Evolutionary conservation across 768 basidiomycete species (phyloP).

Genomic region (Tulasnella sp.): DNA sequence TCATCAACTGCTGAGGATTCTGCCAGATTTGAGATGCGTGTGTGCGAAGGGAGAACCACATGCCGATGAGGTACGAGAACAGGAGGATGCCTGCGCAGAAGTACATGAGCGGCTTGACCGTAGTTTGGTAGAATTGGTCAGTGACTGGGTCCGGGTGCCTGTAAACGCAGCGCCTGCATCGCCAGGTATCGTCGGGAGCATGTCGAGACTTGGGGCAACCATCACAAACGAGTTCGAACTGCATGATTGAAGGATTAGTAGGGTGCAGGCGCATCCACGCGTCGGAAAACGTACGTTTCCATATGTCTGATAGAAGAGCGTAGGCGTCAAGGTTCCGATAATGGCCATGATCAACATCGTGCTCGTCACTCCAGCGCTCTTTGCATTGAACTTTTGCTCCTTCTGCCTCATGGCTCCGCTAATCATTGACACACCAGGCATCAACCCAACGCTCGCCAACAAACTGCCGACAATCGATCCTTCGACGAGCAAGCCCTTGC

Average conservation of each 20-base stretch:
- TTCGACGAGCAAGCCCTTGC: conserved; percentile 91
- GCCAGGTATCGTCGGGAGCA: conserved; percentile 56
- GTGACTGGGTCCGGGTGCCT: conserved; percentile 87
- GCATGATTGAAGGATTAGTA: conserved; percentile 38
- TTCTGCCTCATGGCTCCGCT: conserved; percentile 83
- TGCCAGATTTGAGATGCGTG: conserved; percentile 99
- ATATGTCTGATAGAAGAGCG: conserved; percentile 96
- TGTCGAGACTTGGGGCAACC: conserved; percentile 57
- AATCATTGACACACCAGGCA: conserved; percentile 97
- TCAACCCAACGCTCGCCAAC: conserved; percentile 89
- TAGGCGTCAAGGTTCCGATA: conserved; percentile 91
- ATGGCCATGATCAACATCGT: conserved; percentile 99
- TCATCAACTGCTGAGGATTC: conserved; percentile 82
- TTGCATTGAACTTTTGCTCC: conserved; percentile 99
- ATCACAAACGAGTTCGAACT: conserved; percentile 86
- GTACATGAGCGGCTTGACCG: conserved; percentile 94
- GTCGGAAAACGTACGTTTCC: conserved; percentile 69
- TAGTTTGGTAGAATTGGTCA: conserved; percentile 95
- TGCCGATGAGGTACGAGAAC: conserved; percentile 92
- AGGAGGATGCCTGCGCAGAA: conserved; percentile 87
- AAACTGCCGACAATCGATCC: conserved; percentile 94
- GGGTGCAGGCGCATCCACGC: conserved; percentile 5
- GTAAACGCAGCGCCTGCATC: conserved; percentile 90
- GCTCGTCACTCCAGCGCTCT: conserved; percentile 95
- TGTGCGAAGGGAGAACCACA: conserved; percentile 98